phyloP scores from a whole-genome alignment of 352 stramenopile genomes.

The Phytophthora melonis region DNA sequence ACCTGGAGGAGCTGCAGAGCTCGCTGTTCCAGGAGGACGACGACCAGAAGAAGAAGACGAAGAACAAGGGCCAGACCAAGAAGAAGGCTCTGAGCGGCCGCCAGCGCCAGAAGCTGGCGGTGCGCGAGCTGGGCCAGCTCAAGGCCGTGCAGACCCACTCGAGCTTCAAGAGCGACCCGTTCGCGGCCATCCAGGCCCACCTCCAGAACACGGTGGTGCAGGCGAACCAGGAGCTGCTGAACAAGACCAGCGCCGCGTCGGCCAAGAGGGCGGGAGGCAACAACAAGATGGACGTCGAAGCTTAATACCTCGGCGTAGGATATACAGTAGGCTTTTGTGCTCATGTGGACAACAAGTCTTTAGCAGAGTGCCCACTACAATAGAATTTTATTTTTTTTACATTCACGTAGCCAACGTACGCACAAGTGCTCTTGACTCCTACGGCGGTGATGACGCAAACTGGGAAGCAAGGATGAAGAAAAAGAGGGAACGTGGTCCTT shows the following conservation, averaged over 20 bases:
- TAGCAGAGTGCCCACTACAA: no score
- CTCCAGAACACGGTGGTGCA: constrained; percentile 89
- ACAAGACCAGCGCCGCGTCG: constrained; percentile 45
- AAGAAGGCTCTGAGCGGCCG: constrained; percentile 80
- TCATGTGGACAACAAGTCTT: no score
- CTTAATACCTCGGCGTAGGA: no score
- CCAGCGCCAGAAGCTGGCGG: constrained; percentile 85
- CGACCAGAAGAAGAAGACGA: constrained; percentile 42
- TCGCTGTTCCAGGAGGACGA: constrained; percentile 75
- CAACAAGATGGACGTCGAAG: no score
- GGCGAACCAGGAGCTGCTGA: constrained; percentile 67
- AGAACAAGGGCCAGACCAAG: constrained; percentile 21
- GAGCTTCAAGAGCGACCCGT: constrained; percentile 84
- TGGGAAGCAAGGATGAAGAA: no score
- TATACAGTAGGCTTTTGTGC: no score
- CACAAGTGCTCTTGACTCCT: no score
- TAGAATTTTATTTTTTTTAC: no score
- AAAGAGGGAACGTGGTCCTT: no score
- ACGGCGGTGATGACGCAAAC: no score
- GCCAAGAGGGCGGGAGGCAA: constrained; percentile 32
- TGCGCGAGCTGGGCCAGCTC: constrained; percentile 84
- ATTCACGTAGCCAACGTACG: no score
- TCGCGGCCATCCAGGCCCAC: constrained; percentile 88
- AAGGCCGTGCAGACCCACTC: constrained; percentile 87
- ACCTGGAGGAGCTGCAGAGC: constrained; percentile 73